Evolutionary conservation across 2,329 filamentous ascomycete species (phyloP), one percentile per base, ranked within the genome.

Genomic region (Curvularia spicifera): DNA sequence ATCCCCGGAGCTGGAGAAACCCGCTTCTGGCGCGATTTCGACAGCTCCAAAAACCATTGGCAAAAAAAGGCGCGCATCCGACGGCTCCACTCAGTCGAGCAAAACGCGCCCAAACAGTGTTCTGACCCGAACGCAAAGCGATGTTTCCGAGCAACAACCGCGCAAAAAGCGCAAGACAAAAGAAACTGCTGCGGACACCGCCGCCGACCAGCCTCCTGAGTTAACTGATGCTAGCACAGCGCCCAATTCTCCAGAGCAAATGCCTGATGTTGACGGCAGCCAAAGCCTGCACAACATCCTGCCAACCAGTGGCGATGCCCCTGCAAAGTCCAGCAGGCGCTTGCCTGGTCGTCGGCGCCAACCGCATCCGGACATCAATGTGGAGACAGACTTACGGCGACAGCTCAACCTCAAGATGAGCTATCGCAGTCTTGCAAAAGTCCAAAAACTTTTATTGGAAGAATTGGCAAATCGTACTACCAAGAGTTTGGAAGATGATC

Each of bases 331-430:
- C 47, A 65, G 72, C 54, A 76, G 71, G 65, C 73, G 73, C 42
- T 65, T 79, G 52, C 77, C 77, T 51, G 80, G 80, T 56, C 75
- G 81, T 60, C 74, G 80, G 45, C 75, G 81, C 69, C 80, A 80
- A 60, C 78, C 78, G 52, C 79, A 83, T 76, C 66, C 78, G 51
- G 76, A 80, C 65, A 69, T 76, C 42, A 76, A 77, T 52, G 72
- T 83, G 47, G 81, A 83, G 67, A 75, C 78, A 15, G 76, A 79
- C 55, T 71, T 83, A 63, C 77, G 80, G 51, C 86, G 89, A 53
- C 85, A 88, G 71, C 82, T 88, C 64, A 84, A 89, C 66, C 80
- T 91, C 67, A 89, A 89, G 74, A 85, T 86, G 55, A 81, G 82
- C 24, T 91, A 86, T 74, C 82, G 85, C n/a, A 79, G 83, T 57